Percentiles rank a stretch among this genome's conserved stretches.
phyloP scores from a whole-genome alignment of 129 eudicot genomes.

The Rutidosis leptorrhynchoides region DNA sequence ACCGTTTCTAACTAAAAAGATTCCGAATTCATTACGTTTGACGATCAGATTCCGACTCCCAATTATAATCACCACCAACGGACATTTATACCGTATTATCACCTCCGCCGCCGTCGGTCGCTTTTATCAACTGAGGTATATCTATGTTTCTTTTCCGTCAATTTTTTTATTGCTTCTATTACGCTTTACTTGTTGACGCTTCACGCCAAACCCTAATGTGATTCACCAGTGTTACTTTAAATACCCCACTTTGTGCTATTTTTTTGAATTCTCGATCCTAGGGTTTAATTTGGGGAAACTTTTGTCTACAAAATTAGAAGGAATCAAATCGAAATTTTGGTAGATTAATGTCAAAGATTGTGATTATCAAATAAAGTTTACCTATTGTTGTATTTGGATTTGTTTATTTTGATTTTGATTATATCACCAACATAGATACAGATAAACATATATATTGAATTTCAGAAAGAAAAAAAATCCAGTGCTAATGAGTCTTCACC shows the following conservation, averaged over 20 bases:
- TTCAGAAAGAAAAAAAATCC: background rate
- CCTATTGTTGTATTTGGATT: background rate
- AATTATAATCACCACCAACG: background rate
- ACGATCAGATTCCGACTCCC: background rate
- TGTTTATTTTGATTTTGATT: background rate
- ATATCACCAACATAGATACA: background rate
- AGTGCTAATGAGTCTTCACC: background rate
- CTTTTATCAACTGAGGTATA: background rate
- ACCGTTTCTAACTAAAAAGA: background rate
- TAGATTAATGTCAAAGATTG: background rate
- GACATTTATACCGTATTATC: background rate
- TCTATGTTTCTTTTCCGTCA: background rate
- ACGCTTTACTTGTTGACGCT: background rate
- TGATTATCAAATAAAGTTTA: background rate
- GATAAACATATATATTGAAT: background rate
- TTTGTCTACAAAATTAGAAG: background rate
- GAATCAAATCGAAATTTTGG: background rate
- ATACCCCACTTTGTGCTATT: background rate
- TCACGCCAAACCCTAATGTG: background rate
- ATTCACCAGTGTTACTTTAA: background rate
- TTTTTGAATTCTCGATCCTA: slow-evolving; percentile 1
- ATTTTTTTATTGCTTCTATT: background rate
- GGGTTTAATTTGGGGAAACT: slow-evolving; percentile 5
- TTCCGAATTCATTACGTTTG: background rate
- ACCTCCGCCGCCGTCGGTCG: background rate